Percentiles rank a stretch among this genome's conserved stretches.
Conservation (phyloP, 805 yeast species). For the Wilhelminamyces savonicus region DNA sequence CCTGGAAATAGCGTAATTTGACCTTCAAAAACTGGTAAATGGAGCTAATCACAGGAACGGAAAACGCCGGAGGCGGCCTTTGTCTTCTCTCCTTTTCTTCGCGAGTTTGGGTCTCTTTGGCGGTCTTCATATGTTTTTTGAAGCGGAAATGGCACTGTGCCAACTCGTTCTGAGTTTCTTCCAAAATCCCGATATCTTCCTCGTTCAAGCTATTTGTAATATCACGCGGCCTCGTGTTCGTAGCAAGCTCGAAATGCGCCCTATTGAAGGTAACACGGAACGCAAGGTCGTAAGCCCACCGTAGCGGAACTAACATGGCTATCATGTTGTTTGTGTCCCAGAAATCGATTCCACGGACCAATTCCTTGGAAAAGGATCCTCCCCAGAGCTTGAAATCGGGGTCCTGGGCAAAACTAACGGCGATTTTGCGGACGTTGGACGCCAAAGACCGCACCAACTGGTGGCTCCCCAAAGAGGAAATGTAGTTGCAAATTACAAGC, state of each 20-base stretch:
- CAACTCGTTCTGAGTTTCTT: too few species aligned
- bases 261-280: slow-evolving; percentile 28
- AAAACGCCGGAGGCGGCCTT: too few species aligned
- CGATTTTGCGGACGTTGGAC: slow-evolving; percentile 4
- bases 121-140: too few species aligned
- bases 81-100: too few species aligned
- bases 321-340: slow-evolving; percentile 26
- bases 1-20: too few species aligned
- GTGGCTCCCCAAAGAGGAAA: slow-evolving; percentile 33
- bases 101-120: too few species aligned
- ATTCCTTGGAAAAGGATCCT: neutral
- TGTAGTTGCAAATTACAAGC: slow-evolving; percentile 28
- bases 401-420: neutral
- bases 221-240: slow-evolving; percentile 23
- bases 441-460: slow-evolving; percentile 14
- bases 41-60: too few species aligned
- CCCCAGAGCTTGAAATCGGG: too few species aligned
- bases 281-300: slow-evolving; percentile 32
- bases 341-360: slow-evolving; percentile 19
- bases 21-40: too few species aligned
- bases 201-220: slow-evolving; percentile 20
- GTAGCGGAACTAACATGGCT: slow-evolving; percentile 25
- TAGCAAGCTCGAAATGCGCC: slow-evolving; percentile 22
- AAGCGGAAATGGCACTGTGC: too few species aligned
- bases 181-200: too few species aligned